phyloP scores from a whole-genome alignment of 1,139 yeast species.

The Diutina rugosa region DNA sequence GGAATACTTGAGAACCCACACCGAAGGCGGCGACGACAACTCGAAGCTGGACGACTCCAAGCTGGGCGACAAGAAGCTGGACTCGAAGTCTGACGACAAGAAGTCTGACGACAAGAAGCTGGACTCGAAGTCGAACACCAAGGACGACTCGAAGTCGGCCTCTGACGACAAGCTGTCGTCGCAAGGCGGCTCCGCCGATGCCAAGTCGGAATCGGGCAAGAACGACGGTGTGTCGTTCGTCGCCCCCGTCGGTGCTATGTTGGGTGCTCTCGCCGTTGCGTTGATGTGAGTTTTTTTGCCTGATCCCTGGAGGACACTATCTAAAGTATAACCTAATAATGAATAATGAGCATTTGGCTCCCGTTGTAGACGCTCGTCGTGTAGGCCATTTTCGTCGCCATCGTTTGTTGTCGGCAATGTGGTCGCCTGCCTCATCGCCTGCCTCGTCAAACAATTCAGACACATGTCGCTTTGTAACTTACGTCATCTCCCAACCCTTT shows the following conservation, averaged over 20 bases:
- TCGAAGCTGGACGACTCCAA: not conserved
- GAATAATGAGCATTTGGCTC: not conserved
- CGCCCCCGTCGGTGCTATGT: constrained; percentile 1
- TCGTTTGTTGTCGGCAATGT: not conserved
- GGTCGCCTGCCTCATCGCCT: not conserved
- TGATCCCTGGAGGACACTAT: not conserved
- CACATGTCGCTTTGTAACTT: not conserved
- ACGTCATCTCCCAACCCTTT: not conserved
- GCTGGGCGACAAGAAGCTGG: not conserved
- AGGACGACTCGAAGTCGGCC: not conserved
- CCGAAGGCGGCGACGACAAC: not conserved
- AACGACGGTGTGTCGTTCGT: not conserved
- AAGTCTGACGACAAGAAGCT: not conserved
- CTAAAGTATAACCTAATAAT: not conserved
- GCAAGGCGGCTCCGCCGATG: not conserved
- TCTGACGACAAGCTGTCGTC: not conserved
- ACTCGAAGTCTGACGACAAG: not conserved
- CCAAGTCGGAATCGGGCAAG: not conserved
- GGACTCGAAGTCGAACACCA: not conserved
- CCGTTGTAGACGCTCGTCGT: not conserved
- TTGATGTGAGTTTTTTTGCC: not conserved
- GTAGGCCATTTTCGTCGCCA: not conserved
- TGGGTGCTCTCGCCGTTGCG: constrained; percentile 2
- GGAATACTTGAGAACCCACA: not conserved
- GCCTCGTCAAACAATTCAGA: not conserved